Evolutionary conservation across 495 filamentous ascomycete species (phyloP).

Genomic region (Penicillium coprophilum): DNA sequence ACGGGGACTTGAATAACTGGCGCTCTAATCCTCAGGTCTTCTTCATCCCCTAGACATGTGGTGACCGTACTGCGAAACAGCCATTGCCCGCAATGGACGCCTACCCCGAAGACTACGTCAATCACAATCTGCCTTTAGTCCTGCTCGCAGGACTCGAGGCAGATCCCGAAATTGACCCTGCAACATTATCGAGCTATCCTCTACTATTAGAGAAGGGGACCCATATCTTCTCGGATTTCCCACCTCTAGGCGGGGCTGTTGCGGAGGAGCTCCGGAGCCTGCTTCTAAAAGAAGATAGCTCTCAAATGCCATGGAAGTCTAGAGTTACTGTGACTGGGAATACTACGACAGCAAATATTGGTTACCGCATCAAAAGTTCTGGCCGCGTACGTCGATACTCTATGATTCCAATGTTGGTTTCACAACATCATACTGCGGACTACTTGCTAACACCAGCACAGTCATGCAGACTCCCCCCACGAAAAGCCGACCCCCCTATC

Average conservation of each 20-base stretch:
- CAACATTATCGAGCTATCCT: slow-evolving; percentile 36
- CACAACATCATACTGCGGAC: neutral
- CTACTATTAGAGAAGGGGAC: slow-evolving; percentile 58
- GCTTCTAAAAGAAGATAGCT: slow-evolving; percentile 65
- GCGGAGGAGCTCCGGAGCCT: slow-evolving; percentile 66
- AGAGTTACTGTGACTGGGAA: slow-evolving; percentile 38
- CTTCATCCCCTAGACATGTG: slow-evolving; percentile 35
- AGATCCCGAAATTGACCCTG: slow-evolving; percentile 23
- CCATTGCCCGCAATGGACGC: slow-evolving; percentile 71
- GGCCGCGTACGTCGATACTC: slow-evolving; percentile 67
- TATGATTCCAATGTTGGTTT: slow-evolving; percentile 8
- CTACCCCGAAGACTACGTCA: slow-evolving; percentile 76
- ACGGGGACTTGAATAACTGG: neutral
- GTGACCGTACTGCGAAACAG: slow-evolving; percentile 34
- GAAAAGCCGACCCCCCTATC: slow-evolving; percentile 61
- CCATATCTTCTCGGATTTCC: slow-evolving; percentile 65
- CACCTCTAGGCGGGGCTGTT: slow-evolving; percentile 60
- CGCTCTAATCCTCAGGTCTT: neutral
- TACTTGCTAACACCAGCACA: slow-evolving; percentile 20
- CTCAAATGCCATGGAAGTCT: slow-evolving; percentile 58
- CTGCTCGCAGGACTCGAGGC: slow-evolving; percentile 70
- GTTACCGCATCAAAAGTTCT: slow-evolving; percentile 65
- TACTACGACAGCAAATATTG: slow-evolving; percentile 20
- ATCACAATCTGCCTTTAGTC: slow-evolving; percentile 78
- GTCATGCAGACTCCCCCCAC: slow-evolving; percentile 60